Base-by-base conservation (phyloP, 768 basidiomycete species). In the Holtermanniella nyarrowii region DNA sequence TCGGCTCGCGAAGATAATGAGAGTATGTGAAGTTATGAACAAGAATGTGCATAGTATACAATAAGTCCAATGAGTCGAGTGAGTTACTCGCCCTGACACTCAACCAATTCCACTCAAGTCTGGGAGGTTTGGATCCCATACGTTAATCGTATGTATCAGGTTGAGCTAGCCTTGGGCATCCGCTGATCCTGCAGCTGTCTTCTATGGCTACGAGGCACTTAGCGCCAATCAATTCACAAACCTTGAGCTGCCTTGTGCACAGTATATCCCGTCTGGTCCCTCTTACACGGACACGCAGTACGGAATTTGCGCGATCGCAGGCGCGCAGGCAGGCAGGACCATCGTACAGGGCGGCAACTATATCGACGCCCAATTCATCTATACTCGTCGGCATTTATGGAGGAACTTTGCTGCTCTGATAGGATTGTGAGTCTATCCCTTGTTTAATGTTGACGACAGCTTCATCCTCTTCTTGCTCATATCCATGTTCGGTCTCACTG, bases 401-500 rank as follows among this genome's bases (percentile, higher is more conserved):
- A 42, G 66, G 5, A 68, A 68, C 52, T 61, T 65, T 31, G 64
- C 64, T 1, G 55, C 61, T 24, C 46, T 65, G 37, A 44, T 61
- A 21, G 60, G 55, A 2, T 55, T 52, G 26, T 61, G 48, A 37
- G 31, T 37, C 31, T 37, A 5, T 10, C 18, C 13, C 18, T 27
- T n/a, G 3, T 16, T 20, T 27, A 31, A 2, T 37, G 16, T n/a
- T n/a, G n/a, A n/a, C n/a, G n/a, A n/a, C 31, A 37, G 31, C 16
- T 70, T 65, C 62, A 53, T 74, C 42, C 47, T 60, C 27, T 54
- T 60, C 5, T 66, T 63, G 44, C 53, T 57, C 23, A n/a, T 62
- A 46, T 62, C 63, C 23, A 62, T 65, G 45, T 37, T 37, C 16
- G 31, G 31, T 37, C 31, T 37, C 31, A 7, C 31, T 7, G 31